Percentiles rank a stretch among this genome's conserved stretches.
phyloP scores from a whole-genome alignment of 2,329 filamentous ascomycete genomes.

The Cercospora beticola region DNA sequence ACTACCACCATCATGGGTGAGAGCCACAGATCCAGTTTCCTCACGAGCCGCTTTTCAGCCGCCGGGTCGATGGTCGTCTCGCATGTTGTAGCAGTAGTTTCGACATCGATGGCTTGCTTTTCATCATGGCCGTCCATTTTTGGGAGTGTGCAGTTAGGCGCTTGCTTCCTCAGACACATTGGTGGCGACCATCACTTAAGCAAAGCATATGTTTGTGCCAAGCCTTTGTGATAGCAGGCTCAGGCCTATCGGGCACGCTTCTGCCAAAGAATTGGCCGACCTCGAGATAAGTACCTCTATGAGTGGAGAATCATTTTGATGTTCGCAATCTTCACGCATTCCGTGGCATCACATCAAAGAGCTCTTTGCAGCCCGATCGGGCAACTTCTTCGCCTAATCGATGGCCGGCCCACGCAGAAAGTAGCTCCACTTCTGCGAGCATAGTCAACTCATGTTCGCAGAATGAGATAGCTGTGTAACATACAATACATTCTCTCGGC shows the following conservation, averaged over 20 bases:
- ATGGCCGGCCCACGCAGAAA: not conserved
- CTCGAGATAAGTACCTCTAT: not conserved
- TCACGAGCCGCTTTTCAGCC: not conserved
- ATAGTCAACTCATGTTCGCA: not conserved
- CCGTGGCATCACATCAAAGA: not conserved
- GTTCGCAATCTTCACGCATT: not conserved
- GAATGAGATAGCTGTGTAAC: not conserved
- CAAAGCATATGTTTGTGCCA: not conserved
- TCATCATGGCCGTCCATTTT: not conserved
- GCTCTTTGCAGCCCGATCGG: not conserved
- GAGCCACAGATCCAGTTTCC: not conserved
- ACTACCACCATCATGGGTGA: not conserved
- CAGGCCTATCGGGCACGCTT: not conserved
- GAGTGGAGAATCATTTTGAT: not conserved
- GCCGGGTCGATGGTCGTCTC: not conserved
- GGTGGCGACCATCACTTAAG: not conserved
- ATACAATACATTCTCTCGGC: not conserved
- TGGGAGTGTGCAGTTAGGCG: not conserved
- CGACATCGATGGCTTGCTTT: not conserved
- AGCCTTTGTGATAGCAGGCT: not conserved
- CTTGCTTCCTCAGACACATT: not conserved
- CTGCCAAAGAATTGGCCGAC: not conserved
- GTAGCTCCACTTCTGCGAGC: not conserved
- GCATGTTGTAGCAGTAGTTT: not conserved
- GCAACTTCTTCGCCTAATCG: conserved; percentile 3